phyloP scores from a whole-genome alignment of 169 alveolate species.

The Eimeria nieschulzi region DNA sequence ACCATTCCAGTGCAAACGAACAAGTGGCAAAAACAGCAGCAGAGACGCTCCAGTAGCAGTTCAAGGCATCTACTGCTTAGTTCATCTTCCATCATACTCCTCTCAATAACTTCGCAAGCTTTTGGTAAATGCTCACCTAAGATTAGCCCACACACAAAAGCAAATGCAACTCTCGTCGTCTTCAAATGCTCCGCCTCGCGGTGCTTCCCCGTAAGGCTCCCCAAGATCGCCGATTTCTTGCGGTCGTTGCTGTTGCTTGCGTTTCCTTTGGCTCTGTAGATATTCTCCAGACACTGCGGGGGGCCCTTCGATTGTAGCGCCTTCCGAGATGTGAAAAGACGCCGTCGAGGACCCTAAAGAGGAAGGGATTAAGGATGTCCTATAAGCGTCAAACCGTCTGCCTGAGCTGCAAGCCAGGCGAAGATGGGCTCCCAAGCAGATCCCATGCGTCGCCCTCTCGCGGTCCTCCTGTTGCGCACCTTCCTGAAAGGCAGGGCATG shows the following conservation, averaged over 20 bases:
- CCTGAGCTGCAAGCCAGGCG: conserved; percentile 15
- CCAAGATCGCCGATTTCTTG: not conserved
- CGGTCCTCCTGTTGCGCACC: not conserved
- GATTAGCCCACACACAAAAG: conserved; percentile 15
- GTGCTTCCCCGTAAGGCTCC: not conserved
- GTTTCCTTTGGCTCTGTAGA: no score
- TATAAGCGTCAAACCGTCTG: conserved; percentile 8
- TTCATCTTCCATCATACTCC: no score
- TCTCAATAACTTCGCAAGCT: no score
- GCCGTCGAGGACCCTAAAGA: not conserved
- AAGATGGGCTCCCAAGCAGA: conserved; percentile 1
- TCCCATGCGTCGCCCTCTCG: not conserved
- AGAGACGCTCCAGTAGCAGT: not conserved
- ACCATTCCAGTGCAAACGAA: not conserved
- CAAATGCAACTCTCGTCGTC: not conserved
- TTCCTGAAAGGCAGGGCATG: not conserved
- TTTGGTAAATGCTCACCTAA: not conserved
- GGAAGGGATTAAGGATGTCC: not conserved
- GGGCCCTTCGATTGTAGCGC: no score
- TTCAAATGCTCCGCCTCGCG: not conserved
- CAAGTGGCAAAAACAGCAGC: not conserved
- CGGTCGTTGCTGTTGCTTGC: no score
- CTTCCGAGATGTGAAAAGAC: not conserved
- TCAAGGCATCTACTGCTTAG: no score
- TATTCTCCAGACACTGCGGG: no score